These are phyloP conservation scores for Staphylotrichum tortipilum DNA, from an alignment of 495 filamentous ascomycete genomes.

Conservation along the genomic window DNA sequence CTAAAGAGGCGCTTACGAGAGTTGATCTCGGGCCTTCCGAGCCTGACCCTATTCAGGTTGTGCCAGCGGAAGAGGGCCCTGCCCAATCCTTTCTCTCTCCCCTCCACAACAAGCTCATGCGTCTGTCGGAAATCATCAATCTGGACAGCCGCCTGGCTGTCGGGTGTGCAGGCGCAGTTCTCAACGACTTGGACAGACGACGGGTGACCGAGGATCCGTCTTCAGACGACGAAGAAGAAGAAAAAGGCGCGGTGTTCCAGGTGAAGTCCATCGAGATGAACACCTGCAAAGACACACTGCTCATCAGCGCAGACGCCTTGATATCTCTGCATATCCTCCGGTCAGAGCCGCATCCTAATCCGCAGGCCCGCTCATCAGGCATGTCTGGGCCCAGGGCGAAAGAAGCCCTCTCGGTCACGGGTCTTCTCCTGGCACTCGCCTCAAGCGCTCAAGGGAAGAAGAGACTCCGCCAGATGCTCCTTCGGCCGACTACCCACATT, in stretches of 20 bases:
- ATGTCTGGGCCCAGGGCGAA: slow-evolving; percentile 63
- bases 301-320: slow-evolving; percentile 73
- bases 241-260: slow-evolving; percentile 42
- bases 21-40: slow-evolving; percentile 43
- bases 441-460: slow-evolving; percentile 73
- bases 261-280: slow-evolving; percentile 70
- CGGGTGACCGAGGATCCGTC: slow-evolving; percentile 51
- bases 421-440: slow-evolving; percentile 69
- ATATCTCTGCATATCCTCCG: slow-evolving; percentile 79
- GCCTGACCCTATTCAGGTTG: slow-evolving; percentile 47
- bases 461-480: slow-evolving; percentile 71
- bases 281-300: slow-evolving; percentile 68
- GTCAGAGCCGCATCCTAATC: slow-evolving; percentile 75
- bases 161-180: slow-evolving; percentile 78
- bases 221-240: slow-evolving; percentile 41
- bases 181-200: slow-evolving; percentile 68
- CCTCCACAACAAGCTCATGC: slow-evolving; percentile 58
- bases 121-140: slow-evolving; percentile 65
- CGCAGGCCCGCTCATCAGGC: slow-evolving; percentile 68
- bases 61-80: slow-evolving; percentile 41
- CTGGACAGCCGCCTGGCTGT: slow-evolving; percentile 56
- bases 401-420: slow-evolving; percentile 83
- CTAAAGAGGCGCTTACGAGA: slow-evolving; percentile 56
- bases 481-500: slow-evolving; percentile 66
- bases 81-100: slow-evolving; percentile 41